Conservation (phyloP, 1,284 basidiomycete species). For the Ganoderma lingzhi region DNA sequence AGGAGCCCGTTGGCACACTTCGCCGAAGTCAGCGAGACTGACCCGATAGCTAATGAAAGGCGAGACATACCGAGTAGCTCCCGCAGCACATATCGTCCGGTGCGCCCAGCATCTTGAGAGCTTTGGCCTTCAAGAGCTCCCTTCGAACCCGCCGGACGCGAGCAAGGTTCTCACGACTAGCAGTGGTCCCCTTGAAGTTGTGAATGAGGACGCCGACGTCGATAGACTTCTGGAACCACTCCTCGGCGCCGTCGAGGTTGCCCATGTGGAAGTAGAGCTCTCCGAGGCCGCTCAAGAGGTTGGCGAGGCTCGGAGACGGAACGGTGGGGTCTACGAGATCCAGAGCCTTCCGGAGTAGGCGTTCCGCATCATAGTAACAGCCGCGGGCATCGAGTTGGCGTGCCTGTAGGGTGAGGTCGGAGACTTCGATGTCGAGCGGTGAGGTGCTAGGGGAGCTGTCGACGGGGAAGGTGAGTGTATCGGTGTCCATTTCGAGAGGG, state of each 20-base stretch:
- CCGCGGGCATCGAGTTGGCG: conserved; percentile 36
- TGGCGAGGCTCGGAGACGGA: conserved; percentile 33
- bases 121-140: conserved; percentile 39
- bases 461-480: not conserved
- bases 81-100: conserved; percentile 40
- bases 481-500: not conserved
- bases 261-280: conserved; percentile 44
- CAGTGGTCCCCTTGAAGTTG: conserved; percentile 41
- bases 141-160: conserved; percentile 42
- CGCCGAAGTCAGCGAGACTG: not conserved
- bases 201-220: conserved; percentile 33
- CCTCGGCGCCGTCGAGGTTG: conserved; percentile 45
- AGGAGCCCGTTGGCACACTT: conserved; percentile 25
- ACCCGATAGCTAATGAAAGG: not conserved
- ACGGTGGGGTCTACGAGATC: conserved; percentile 34
- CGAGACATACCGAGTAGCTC: conserved; percentile 32
- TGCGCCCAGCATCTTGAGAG: conserved; percentile 36
- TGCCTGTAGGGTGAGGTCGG: conserved; percentile 32
- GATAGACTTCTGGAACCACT: conserved; percentile 40
- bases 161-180: conserved; percentile 45
- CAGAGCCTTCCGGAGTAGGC: conserved; percentile 39
- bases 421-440: conserved; percentile 19
- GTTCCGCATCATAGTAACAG: conserved; percentile 40
- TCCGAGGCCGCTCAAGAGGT: conserved; percentile 42
- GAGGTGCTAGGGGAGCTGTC: conserved; percentile 10